Evolutionary conservation across 805 yeast genomes (phyloP).

Genomic region (Saccharomycopsis sp.): DNA sequence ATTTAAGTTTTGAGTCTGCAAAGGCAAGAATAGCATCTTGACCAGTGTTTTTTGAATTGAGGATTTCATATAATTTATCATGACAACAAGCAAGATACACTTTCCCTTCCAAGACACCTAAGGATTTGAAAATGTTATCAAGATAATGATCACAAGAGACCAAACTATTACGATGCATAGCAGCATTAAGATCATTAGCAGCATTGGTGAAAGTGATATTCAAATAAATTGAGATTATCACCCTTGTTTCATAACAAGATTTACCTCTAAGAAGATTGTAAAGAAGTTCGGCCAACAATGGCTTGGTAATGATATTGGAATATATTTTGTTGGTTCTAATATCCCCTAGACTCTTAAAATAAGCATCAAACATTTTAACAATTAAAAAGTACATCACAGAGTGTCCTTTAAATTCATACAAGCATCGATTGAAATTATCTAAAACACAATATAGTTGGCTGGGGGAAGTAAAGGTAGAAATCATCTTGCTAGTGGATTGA

Average conservation of each 20-base stretch:
- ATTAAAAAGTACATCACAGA: not conserved
- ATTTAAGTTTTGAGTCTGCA: conserved; percentile 1
- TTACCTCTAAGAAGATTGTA: not conserved
- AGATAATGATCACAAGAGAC: conserved; percentile 1
- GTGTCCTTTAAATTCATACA: not conserved
- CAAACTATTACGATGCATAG: conserved; percentile 1
- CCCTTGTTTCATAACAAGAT: conserved; percentile 5
- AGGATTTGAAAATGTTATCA: not conserved
- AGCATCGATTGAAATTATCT: not conserved
- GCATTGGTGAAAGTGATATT: not conserved
- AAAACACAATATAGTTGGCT: not conserved
- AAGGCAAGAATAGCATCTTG: conserved; percentile 1
- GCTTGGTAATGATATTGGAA: not conserved
- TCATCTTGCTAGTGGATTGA: not conserved
- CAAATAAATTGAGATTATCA: conserved; percentile 6
- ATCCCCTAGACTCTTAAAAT: not conserved
- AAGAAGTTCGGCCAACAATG: not conserved
- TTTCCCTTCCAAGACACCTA: no score
- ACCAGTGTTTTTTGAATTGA: not conserved
- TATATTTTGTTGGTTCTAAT: not conserved
- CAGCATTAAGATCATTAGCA: conserved; percentile 2
- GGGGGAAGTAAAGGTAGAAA: conserved; percentile 2
- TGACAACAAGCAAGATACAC: no score
- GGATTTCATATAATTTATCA: no score
- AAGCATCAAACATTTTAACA: conserved; percentile 1